Percentiles rank a stretch among this genome's conserved stretches.
Conservation (phyloP, 345 rosid species). For the Citropsis articulata region DNA sequence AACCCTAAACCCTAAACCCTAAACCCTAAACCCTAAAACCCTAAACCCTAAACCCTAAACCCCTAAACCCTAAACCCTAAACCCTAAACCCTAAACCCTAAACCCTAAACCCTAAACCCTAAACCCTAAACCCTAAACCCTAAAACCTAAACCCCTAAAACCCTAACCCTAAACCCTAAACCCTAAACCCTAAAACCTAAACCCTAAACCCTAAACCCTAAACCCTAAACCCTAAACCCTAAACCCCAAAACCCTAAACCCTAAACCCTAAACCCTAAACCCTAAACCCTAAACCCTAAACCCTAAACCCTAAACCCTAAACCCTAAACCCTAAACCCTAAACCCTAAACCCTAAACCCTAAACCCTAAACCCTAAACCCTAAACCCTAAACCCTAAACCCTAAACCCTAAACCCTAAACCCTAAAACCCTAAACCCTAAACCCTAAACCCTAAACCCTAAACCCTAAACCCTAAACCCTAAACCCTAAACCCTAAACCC, state of each 20-base stretch:
- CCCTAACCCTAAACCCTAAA: constrained; percentile 21
- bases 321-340: constrained; percentile 25
- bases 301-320: constrained; percentile 22
- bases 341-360: constrained; percentile 22
- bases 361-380: constrained; percentile 27
- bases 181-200: constrained; percentile 21
- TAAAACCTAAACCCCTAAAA: constrained; percentile 15
- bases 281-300: constrained; percentile 1
- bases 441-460: constrained; percentile 22
- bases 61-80: constrained; percentile 23
- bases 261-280: constrained; percentile 23
- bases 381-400: constrained; percentile 30
- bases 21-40: constrained; percentile 13
- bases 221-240: constrained; percentile 5
- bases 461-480: constrained; percentile 9
- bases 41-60: constrained; percentile 21
- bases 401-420: constrained; percentile 17
- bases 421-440: background rate
- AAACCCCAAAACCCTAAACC: no score
- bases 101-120: constrained; percentile 20
- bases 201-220: constrained; percentile 6
- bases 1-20: no score
- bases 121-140: constrained; percentile 29
- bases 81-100: constrained; percentile 17
- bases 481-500: constrained; percentile 1